phyloP scores from a whole-genome alignment of 352 stramenopile genomes.

The Globisporangium cederbergense region DNA sequence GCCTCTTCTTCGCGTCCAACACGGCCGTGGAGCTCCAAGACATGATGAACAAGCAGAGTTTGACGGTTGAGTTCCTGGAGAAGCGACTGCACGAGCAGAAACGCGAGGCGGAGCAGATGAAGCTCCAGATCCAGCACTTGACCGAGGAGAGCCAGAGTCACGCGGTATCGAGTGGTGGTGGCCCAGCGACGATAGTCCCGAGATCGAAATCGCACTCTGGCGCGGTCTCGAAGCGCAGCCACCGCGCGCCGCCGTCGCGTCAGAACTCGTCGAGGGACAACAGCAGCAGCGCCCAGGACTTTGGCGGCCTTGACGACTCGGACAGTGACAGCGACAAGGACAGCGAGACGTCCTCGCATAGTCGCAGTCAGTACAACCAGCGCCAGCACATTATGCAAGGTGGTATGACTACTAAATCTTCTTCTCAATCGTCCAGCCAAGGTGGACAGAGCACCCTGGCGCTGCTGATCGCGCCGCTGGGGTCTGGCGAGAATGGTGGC shows the following conservation, averaged over 20 bases:
- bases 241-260: neutral
- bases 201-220: constrained; percentile 32
- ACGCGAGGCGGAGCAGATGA: constrained; percentile 46
- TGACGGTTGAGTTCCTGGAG: constrained; percentile 51
- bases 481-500: neutral
- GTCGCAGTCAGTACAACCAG: constrained; percentile 15
- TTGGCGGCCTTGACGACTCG: constrained; percentile 26
- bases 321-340: constrained; percentile 51
- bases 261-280: constrained; percentile 1
- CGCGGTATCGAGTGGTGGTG: neutral
- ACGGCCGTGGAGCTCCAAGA: constrained; percentile 60
- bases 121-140: constrained; percentile 37
- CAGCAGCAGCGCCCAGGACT: constrained; percentile 14
- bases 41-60: constrained; percentile 46
- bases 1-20: constrained; percentile 61
- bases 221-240: constrained; percentile 1
- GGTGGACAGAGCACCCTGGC: constrained; percentile 8
- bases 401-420: neutral
- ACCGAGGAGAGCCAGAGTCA: constrained; percentile 7
- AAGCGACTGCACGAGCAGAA: constrained; percentile 59
- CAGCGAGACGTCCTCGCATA: constrained; percentile 15
- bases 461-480: constrained; percentile 11
- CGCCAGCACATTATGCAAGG: constrained; percentile 8
- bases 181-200: constrained; percentile 13
- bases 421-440: neutral